Evolutionary conservation across 352 stramenopile species (phyloP).

Genomic region (Pythium utonaiense): DNA sequence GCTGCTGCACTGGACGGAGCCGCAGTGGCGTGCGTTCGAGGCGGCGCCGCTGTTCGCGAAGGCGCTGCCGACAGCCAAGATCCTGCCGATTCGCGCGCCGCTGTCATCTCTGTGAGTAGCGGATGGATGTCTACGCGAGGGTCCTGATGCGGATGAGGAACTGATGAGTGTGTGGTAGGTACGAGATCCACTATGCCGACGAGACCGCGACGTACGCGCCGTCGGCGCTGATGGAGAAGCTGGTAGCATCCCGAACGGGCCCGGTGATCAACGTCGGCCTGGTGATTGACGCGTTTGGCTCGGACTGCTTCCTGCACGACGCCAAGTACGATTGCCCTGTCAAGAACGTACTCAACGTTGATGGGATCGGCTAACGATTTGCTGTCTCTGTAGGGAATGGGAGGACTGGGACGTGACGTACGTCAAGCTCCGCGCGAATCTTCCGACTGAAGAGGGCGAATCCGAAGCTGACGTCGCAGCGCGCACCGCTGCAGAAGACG

Average conservation of each 20-base stretch:
- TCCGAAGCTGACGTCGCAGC: constrained; percentile 29
- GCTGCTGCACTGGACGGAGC: constrained; percentile 59
- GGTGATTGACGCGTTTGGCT: constrained; percentile 75
- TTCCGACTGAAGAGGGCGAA: constrained; percentile 6
- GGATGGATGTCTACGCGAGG: not conserved
- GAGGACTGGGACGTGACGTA: constrained; percentile 87
- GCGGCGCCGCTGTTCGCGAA: constrained; percentile 47
- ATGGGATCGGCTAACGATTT: not conserved
- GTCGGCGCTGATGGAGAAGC: constrained; percentile 77
- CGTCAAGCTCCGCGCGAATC: constrained; percentile 44
- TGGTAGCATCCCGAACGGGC: constrained; percentile 52
- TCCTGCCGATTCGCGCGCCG: constrained; percentile 77
- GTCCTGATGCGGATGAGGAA: not conserved
- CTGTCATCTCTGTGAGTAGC: constrained; percentile 68
- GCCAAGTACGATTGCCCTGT: constrained; percentile 43
- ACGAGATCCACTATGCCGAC: constrained; percentile 76
- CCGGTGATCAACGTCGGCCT: constrained; percentile 66
- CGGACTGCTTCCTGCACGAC: constrained; percentile 71
- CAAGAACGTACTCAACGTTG: not conserved
- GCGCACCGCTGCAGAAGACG: constrained; percentile 38
- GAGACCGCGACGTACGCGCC: constrained; percentile 53
- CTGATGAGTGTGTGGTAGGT: constrained; percentile 32
- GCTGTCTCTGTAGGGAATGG: constrained; percentile 56
- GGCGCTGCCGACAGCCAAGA: constrained; percentile 42
- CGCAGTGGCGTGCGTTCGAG: constrained; percentile 68